These are phyloP conservation scores for Erigeron philadelphicus DNA, from an alignment of 140 eudicot genomes.

Conservation along the genomic window DNA sequence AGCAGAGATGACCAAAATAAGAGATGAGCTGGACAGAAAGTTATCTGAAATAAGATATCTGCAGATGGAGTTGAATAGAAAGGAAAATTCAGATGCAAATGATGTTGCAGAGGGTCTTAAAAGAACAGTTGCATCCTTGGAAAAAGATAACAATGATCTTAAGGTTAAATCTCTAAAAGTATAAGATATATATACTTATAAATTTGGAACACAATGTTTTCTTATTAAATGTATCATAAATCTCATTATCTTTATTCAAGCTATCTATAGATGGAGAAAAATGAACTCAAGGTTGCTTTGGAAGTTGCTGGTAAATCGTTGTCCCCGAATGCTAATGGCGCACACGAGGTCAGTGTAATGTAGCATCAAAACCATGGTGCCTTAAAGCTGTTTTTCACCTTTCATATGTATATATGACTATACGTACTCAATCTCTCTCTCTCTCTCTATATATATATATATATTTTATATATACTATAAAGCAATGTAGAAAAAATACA, in stretches of 20 bases:
- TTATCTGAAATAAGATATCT: conserved; percentile 53
- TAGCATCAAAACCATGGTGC: conserved; percentile 15
- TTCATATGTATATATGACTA: not conserved
- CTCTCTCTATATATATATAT: too few species aligned
- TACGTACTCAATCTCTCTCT: not conserved
- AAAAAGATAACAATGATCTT: conserved; percentile 56
- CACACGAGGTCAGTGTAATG: conserved; percentile 51
- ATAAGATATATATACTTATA: not conserved
- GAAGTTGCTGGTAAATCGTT: conserved; percentile 40
- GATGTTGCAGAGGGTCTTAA: conserved; percentile 46
- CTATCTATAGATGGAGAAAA: conserved; percentile 59
- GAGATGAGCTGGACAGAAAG: conserved; percentile 57
- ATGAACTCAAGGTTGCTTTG: conserved; percentile 49
- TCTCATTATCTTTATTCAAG: conserved; percentile 13
- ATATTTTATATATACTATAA: too few species aligned
- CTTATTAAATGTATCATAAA: conserved; percentile 10
- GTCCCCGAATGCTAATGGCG: conserved; percentile 32
- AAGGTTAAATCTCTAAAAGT: conserved; percentile 45
- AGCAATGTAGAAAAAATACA: too few species aligned
- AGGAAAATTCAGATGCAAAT: conserved; percentile 43
- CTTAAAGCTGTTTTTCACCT: not conserved
- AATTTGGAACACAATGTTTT: conserved; percentile 7
- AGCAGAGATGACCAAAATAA: conserved; percentile 52
- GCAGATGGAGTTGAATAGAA: conserved; percentile 56
- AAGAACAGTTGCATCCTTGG: conserved; percentile 46